A percentile compares a stretch with the other conserved stretches of the same genome.
These are phyloP conservation scores for Epichloe amarillans DNA, from an alignment of 2,329 filamentous ascomycete genomes.

Conservation along the genomic window DNA sequence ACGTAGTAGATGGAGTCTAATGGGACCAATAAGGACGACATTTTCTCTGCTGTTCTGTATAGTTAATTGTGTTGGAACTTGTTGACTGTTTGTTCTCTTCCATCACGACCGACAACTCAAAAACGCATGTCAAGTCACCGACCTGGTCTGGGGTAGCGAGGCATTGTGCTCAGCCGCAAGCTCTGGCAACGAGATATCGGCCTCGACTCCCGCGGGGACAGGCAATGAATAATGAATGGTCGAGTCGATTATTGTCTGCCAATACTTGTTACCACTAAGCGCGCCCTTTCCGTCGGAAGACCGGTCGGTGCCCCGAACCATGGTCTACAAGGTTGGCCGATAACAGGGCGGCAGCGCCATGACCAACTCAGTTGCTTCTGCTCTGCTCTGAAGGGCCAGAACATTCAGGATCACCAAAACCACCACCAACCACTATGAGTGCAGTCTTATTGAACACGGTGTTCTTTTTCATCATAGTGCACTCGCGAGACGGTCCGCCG, in stretches of 20 bases:
- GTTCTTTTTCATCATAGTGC: no score
- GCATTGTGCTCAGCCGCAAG: not conserved
- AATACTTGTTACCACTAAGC: not conserved
- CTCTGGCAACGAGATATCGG: not conserved
- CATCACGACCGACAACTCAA: no score
- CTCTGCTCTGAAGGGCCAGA: not conserved
- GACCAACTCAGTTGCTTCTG: not conserved
- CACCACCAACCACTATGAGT: not conserved
- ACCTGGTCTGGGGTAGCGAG: not conserved
- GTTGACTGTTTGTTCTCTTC: no score
- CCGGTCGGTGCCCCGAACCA: not conserved
- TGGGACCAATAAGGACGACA: not conserved
- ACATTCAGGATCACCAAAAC: not conserved
- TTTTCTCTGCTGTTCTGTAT: not conserved
- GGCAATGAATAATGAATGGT: not conserved
- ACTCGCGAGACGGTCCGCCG: no score
- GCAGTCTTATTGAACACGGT: not conserved
- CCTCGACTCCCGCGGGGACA: not conserved
- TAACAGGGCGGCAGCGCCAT: not conserved
- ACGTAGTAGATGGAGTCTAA: not conserved
- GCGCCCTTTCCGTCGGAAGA: slow-evolving; percentile 2
- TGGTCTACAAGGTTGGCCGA: not conserved
- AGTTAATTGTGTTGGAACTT: no score
- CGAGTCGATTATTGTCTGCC: not conserved
- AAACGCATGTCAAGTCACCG: not conserved